phyloP scores from a whole-genome alignment of 78 protist species.

The Diacronema lutheri region DNA sequence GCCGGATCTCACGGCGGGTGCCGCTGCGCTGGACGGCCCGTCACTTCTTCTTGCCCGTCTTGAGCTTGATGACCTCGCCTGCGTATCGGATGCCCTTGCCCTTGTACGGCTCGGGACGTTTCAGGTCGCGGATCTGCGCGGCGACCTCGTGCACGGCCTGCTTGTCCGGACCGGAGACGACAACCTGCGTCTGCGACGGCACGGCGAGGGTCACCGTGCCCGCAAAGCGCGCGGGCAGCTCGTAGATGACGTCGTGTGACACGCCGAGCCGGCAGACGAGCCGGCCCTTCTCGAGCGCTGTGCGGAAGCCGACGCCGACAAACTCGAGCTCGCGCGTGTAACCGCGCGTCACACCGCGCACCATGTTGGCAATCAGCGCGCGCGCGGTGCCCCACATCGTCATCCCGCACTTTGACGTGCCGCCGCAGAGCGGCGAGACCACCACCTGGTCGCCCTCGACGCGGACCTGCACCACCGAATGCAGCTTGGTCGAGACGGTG shows the following conservation, averaged over 20 bases:
- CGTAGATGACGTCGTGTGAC: neutral
- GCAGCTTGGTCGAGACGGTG: neutral
- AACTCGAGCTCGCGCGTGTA: neutral
- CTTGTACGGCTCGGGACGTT: neutral
- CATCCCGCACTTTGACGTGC: neutral
- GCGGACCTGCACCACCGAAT: neutral
- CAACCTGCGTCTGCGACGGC: neutral
- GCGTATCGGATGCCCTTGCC: constrained; percentile 14
- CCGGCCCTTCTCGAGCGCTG: neutral
- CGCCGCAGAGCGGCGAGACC: neutral
- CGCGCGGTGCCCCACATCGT: constrained; percentile 12
- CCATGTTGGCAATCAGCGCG: neutral
- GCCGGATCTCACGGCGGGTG: no score
- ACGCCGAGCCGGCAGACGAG: neutral
- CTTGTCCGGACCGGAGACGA: neutral
- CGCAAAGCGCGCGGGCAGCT: neutral
- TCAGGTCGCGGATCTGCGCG: neutral
- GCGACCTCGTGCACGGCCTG: neutral
- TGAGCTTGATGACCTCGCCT: neutral
- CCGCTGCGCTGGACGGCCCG: no score
- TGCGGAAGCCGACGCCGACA: neutral
- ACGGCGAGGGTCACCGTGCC: neutral
- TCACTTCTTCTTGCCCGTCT: neutral
- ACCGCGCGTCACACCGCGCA: neutral
- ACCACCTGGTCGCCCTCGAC: neutral